Conservation (phyloP, 1,284 basidiomycete genomes). For the Clitocybe nebularis region DNA sequence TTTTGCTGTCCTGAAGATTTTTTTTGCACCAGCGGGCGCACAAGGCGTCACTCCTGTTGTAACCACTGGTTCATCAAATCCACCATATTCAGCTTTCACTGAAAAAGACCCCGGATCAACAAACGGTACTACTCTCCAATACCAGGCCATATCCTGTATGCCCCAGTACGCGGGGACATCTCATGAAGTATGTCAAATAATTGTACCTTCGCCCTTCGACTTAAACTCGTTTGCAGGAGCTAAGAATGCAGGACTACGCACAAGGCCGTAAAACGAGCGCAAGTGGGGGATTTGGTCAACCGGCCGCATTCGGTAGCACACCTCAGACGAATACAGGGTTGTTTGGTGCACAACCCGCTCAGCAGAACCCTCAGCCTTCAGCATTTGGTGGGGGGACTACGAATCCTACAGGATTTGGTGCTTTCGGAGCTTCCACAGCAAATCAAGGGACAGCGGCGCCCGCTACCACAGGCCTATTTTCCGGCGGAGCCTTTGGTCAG, state of each 20-base stretch:
- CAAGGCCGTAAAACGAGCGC: constrained; percentile 70
- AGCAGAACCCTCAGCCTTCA: constrained; percentile 27
- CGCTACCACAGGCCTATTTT: constrained; percentile 34
- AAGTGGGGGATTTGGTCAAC: constrained; percentile 40
- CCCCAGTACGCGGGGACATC: constrained; percentile 66
- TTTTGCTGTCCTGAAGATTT: constrained; percentile 6
- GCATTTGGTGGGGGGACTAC: constrained; percentile 29
- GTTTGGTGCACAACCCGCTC: constrained; percentile 41
- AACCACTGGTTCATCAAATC: constrained; percentile 61
- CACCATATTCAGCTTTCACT: constrained; percentile 45
- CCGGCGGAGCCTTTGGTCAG: constrained; percentile 43
- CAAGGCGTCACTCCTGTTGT: constrained; percentile 37
- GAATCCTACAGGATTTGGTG: constrained; percentile 31
- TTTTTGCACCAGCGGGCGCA: constrained; percentile 23
- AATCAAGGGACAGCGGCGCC: constrained; percentile 17
- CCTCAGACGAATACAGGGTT: constrained; percentile 30
- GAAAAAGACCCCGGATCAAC: constrained; percentile 56
- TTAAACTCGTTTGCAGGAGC: constrained; percentile 44
- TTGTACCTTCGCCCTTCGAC: constrained; percentile 1
- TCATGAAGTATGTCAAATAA: constrained; percentile 52
- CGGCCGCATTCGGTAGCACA: constrained; percentile 40
- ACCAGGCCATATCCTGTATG: constrained; percentile 73
- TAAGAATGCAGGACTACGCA: constrained; percentile 70
- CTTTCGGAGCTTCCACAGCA: constrained; percentile 31
- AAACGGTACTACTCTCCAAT: constrained; percentile 45